A percentile compares a stretch with the other conserved stretches of the same genome.
These are phyloP conservation scores for Calocera cornea DNA, from an alignment of 768 basidiomycete genomes.

Conservation along the genomic window DNA sequence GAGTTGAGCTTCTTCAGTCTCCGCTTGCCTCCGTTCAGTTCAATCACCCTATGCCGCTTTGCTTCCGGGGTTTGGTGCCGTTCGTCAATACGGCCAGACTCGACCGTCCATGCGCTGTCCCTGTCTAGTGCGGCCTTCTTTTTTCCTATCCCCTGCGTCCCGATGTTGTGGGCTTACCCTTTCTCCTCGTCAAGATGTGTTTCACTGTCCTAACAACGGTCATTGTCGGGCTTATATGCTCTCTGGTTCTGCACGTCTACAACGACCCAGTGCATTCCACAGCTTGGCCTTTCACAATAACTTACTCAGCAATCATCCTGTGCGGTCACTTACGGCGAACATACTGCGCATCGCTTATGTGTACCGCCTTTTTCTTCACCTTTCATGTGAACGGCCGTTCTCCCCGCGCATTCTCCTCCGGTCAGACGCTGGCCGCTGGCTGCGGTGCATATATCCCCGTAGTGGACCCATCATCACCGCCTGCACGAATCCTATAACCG, in stretches of 20 bases:
- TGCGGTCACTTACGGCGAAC: not conserved
- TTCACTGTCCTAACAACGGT: not conserved
- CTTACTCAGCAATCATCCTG: not conserved
- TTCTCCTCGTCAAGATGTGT: not conserved
- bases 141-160: not conserved
- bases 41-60: not conserved
- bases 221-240: not conserved
- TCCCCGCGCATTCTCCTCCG: not conserved
- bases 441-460: no score
- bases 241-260: not conserved
- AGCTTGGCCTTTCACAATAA: not conserved
- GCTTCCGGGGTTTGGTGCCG: not conserved
- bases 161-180: not conserved
- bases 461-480: no score
- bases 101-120: not conserved
- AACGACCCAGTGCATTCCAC: not conserved
- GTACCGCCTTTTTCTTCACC: not conserved
- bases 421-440: not conserved
- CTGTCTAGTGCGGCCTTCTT: not conserved
- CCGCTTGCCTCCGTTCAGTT: not conserved
- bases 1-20: not conserved
- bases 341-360: not conserved
- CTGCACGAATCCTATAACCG: not conserved
- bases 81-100: not conserved
- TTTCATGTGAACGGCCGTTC: not conserved